Conservation (phyloP, 1,284 basidiomycete genomes). For the Sanghuangporus sanghuang region DNA sequence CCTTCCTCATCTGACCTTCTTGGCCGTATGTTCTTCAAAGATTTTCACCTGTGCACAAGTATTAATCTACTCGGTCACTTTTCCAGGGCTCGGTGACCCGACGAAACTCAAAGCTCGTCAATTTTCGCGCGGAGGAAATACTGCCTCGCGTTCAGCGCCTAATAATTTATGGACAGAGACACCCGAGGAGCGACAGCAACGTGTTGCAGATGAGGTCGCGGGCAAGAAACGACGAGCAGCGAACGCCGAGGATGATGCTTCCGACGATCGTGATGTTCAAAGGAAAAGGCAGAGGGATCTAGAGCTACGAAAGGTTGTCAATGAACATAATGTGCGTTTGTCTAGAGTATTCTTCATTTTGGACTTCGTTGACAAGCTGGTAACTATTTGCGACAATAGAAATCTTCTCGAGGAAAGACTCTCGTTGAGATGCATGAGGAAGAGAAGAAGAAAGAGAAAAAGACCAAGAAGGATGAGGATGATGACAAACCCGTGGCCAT, state of each 20-base stretch:
- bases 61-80: not conserved
- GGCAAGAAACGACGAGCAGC: constrained; percentile 75
- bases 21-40: constrained; percentile 49
- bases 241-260: constrained; percentile 40
- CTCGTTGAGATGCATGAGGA: constrained; percentile 64
- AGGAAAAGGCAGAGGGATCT: constrained; percentile 55
- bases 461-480: constrained; percentile 35
- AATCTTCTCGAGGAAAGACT: constrained; percentile 57
- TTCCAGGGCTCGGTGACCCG: constrained; percentile 54
- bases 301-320: constrained; percentile 63
- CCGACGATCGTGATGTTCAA: constrained; percentile 35
- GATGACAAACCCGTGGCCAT: constrained; percentile 58
- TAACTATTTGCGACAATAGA: constrained; percentile 34
- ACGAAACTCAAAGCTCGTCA: constrained; percentile 68
- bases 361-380: not conserved
- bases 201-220: constrained; percentile 80
- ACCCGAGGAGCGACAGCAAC: constrained; percentile 78
- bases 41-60: not conserved
- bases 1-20: constrained; percentile 75
- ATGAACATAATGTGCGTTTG: constrained; percentile 71
- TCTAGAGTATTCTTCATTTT: constrained; percentile 6
- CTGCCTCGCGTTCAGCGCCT: constrained; percentile 40
- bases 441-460: constrained; percentile 30
- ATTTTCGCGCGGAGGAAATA: constrained; percentile 62
- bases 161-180: constrained; percentile 90